A percentile compares a stretch with the other conserved stretches of the same genome.
Evolutionary conservation across 352 stramenopile species (phyloP).

Genomic region (Hyaloperonospora arabidopsidis): DNA sequence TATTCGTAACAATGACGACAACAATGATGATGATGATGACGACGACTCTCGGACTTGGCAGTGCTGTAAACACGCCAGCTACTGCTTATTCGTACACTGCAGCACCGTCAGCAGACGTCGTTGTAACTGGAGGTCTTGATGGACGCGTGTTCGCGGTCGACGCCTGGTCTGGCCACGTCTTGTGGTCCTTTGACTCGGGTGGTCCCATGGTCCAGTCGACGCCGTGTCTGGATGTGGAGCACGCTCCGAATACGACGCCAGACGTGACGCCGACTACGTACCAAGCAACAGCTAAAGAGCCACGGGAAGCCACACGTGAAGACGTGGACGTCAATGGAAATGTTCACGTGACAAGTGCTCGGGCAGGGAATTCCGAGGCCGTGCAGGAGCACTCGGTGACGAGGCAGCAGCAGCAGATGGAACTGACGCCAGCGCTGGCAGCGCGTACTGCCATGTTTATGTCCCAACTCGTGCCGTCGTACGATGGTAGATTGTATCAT

Average conservation of each 20-base stretch:
- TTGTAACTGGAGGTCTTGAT: conserved; percentile 67
- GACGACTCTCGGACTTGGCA: too few relatives aligned
- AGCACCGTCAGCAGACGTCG: conserved; percentile 32
- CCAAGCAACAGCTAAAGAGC: conserved; percentile 4
- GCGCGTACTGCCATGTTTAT: conserved; percentile 36
- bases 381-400: conserved; percentile 26
- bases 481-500: conserved; percentile 71
- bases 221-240: conserved; percentile 22
- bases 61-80: background rate
- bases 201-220: conserved; percentile 74
- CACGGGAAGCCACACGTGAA: conserved; percentile 5
- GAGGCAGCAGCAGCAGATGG: conserved; percentile 25
- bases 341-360: conserved; percentile 13
- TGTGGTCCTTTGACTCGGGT: conserved; percentile 80
- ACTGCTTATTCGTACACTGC: conserved; percentile 16
- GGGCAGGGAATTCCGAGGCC: conserved; percentile 1
- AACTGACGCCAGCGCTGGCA: conserved; percentile 21
- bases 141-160: conserved; percentile 69
- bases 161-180: conserved; percentile 67
- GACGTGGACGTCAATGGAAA: conserved; percentile 26
- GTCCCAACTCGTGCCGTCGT: conserved; percentile 59
- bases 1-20: too few relatives aligned
- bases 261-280: conserved; percentile 13
- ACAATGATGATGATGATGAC: too few relatives aligned
- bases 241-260: conserved; percentile 4